Percentiles rank a stretch among this genome's conserved stretches.
Conservation (phyloP, 768 basidiomycete species). For the Naganishia vishniacii region DNA sequence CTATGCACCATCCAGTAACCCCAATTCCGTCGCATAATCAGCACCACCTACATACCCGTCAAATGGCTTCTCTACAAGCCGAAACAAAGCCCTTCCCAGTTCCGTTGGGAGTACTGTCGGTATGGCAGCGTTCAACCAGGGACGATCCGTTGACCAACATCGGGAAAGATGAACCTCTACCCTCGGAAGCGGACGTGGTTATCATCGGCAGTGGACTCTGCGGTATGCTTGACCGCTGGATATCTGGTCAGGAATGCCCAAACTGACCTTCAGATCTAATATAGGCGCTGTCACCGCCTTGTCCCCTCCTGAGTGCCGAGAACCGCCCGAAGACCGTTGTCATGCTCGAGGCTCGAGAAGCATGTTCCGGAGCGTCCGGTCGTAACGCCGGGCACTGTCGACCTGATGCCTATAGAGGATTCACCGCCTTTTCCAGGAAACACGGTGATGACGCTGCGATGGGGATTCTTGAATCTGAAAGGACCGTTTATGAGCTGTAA, state of each 20-base stretch:
- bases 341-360: conserved; percentile 73
- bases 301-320: conserved; percentile 11
- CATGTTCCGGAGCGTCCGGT: conserved; percentile 59
- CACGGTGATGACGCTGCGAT: conserved; percentile 36
- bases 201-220: conserved; percentile 25
- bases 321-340: conserved; percentile 47
- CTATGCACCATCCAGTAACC: no score
- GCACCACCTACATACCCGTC: no score
- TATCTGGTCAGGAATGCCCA: no score
- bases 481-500: conserved; percentile 63
- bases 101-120: conserved; percentile 1
- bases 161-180: conserved; percentile 10
- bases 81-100: conserved; percentile 1
- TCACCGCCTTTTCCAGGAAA: conserved; percentile 50
- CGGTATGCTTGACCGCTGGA: neutral
- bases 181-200: conserved; percentile 15
- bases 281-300: conserved; percentile 15
- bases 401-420: conserved; percentile 29
- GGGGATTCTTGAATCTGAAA: conserved; percentile 38
- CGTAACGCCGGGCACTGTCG: conserved; percentile 49
- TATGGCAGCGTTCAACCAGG: conserved; percentile 10
- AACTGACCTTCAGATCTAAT: no score
- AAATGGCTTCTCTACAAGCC: neutral
- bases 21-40: no score
- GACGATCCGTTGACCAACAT: conserved; percentile 9